These are phyloP conservation scores for Kwoniella shivajii DNA, from an alignment of 1,284 basidiomycete species.

Conservation along the genomic window DNA sequence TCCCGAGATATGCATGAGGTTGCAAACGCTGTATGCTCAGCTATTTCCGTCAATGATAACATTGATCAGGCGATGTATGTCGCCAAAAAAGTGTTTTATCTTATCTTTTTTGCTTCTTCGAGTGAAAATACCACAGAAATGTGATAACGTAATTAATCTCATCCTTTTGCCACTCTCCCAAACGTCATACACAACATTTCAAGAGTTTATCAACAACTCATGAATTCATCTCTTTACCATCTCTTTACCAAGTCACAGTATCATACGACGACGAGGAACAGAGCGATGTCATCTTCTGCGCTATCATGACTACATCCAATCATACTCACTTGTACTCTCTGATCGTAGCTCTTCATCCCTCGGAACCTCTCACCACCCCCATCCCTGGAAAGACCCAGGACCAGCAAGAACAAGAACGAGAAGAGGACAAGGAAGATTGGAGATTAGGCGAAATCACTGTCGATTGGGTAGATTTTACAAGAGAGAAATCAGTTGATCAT, in stretches of 20 bases:
- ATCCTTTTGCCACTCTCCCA: background rate
- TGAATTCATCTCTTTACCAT: too few relatives aligned
- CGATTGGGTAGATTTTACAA: constrained; percentile 52
- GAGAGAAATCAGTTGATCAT: constrained; percentile 43
- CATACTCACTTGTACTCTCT: constrained; percentile 33
- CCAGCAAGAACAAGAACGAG: constrained; percentile 2
- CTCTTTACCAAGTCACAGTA: background rate
- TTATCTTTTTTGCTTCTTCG: too few relatives aligned
- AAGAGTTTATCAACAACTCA: too few relatives aligned
- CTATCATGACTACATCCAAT: background rate
- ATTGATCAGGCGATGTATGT: too few relatives aligned
- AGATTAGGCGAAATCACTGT: constrained; percentile 49
- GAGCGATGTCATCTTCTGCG: background rate
- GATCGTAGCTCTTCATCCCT: constrained; percentile 37
- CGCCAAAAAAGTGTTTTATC: too few relatives aligned
- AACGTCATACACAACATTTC: background rate
- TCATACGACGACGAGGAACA: too few relatives aligned
- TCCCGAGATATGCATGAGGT: too few relatives aligned
- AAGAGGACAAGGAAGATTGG: constrained; percentile 29
- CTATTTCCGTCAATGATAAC: too few relatives aligned
- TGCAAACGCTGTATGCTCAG: too few relatives aligned
- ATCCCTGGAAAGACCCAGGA: background rate
- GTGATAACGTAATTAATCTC: too few relatives aligned
- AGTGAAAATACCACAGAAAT: too few relatives aligned
- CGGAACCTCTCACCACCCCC: background rate